Evolutionary conservation across 345 rosid species (phyloP).

Genomic region (Linum lewisii): DNA sequence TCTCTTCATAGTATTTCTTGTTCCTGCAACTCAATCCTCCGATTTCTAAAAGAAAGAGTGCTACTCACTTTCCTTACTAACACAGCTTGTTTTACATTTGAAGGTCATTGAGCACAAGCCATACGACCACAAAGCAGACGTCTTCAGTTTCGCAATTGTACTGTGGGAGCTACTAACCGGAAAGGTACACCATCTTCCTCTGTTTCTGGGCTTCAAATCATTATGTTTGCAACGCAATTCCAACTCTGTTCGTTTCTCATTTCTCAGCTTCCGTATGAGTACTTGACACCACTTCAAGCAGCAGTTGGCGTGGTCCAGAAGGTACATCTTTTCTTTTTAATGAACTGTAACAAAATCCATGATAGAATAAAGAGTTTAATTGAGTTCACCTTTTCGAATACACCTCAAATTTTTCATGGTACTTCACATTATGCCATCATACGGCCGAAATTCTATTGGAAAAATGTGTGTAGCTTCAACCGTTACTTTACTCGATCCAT

Average conservation of each 20-base stretch:
- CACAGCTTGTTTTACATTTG: slow-evolving; percentile 23
- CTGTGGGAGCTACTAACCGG: slow-evolving; percentile 92
- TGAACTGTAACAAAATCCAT: too few species aligned
- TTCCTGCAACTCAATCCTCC: neutral
- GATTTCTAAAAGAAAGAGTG: neutral
- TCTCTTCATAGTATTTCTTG: neutral
- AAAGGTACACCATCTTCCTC: slow-evolving; percentile 38
- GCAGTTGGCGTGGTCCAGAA: slow-evolving; percentile 97
- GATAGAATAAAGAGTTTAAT: too few species aligned
- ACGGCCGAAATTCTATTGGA: too few species aligned
- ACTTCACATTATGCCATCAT: too few species aligned
- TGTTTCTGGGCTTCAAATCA: neutral
- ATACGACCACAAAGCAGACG: slow-evolving; percentile 96
- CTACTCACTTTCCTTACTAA: slow-evolving; percentile 20
- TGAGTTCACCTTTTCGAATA: too few species aligned
- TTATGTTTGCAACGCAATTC: neutral
- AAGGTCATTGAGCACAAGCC: slow-evolving; percentile 96
- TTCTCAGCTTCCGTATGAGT: slow-evolving; percentile 84
- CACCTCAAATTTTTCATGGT: too few species aligned
- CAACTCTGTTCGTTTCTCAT: slow-evolving; percentile 13
- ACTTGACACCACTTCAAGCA: slow-evolving; percentile 90
- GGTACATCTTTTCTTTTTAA: slow-evolving; percentile 30
- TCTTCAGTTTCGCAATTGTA: slow-evolving; percentile 85
- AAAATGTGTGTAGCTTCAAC: too few species aligned
- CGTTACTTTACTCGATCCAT: too few species aligned